Evolutionary conservation across 345 rosid species (phyloP).

Genomic region (Arabis hirsuta): DNA sequence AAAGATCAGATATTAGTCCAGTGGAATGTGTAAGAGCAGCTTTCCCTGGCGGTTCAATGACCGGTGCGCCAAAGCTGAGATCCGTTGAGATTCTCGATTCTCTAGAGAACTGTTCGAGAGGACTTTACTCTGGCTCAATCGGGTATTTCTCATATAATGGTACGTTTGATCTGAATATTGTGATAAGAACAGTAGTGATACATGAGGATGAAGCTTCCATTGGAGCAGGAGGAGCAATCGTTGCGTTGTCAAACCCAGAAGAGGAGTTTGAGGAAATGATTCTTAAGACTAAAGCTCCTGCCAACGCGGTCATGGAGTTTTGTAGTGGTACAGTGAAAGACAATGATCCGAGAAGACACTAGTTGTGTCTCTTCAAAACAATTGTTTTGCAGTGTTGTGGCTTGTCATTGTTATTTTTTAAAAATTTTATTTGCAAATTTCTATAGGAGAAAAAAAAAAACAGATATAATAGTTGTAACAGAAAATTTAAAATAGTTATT

Average conservation of each 20-base stretch:
- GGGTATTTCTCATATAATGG: slow-evolving; percentile 87
- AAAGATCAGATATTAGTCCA: slow-evolving; percentile 61
- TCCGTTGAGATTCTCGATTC: slow-evolving; percentile 89
- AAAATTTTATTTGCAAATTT: background rate
- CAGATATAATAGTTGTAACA: slow-evolving; percentile 16
- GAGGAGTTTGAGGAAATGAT: slow-evolving; percentile 93
- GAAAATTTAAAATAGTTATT: background rate
- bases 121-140: slow-evolving; percentile 90
- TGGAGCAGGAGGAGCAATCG: slow-evolving; percentile 94
- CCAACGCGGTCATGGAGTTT: slow-evolving; percentile 70
- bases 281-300: slow-evolving; percentile 78
- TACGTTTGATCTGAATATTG: slow-evolving; percentile 89
- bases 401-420: background rate
- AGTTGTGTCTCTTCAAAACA: slow-evolving; percentile 7
- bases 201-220: slow-evolving; percentile 87
- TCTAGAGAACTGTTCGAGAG: slow-evolving; percentile 77
- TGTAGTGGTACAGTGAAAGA: slow-evolving; percentile 26
- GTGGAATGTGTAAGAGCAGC: slow-evolving; percentile 83
- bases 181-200: slow-evolving; percentile 83
- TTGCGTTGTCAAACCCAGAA: slow-evolving; percentile 80
- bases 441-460: background rate
- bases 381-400: slow-evolving; percentile 6
- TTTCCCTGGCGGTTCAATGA: slow-evolving; percentile 98
- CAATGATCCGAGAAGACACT: slow-evolving; percentile 18
- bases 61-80: slow-evolving; percentile 95